Conservation (phyloP, 352 stramenopile species). For the Pythium volutum region DNA sequence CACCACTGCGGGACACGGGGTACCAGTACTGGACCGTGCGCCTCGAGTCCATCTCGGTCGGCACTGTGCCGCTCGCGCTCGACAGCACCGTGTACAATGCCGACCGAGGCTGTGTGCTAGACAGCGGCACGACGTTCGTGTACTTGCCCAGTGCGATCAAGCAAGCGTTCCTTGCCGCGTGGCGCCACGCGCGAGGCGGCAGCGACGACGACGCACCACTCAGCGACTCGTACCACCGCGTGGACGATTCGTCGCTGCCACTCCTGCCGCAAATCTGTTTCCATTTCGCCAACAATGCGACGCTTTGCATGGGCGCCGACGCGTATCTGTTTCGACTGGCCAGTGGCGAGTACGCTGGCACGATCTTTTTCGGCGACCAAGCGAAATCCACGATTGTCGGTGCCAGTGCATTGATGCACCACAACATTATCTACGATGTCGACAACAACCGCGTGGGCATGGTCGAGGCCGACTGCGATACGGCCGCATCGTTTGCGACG, state of each 20-base stretch:
- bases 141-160: constrained; percentile 50
- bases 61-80: constrained; percentile 31
- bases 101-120: constrained; percentile 68
- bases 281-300: constrained; percentile 54
- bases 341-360: constrained; percentile 45
- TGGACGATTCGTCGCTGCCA: constrained; percentile 24
- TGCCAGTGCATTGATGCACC: constrained; percentile 53
- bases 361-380: constrained; percentile 65
- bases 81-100: constrained; percentile 47
- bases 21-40: constrained; percentile 83
- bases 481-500: neutral
- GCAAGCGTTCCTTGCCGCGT: constrained; percentile 43
- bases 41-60: constrained; percentile 50
- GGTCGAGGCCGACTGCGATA: constrained; percentile 49
- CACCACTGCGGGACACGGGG: constrained; percentile 61
- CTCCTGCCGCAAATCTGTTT: constrained; percentile 65
- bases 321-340: constrained; percentile 50
- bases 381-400: constrained; percentile 70
- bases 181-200: constrained; percentile 41
- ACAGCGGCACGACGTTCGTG: constrained; percentile 79
- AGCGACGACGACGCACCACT: constrained; percentile 38
- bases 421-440: constrained; percentile 82
- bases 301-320: constrained; percentile 47
- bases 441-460: constrained; percentile 72
- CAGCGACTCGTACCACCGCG: constrained; percentile 43